phyloP scores from a whole-genome alignment of 31 red algal species.

The Asparagopsis taxiformis region DNA sequence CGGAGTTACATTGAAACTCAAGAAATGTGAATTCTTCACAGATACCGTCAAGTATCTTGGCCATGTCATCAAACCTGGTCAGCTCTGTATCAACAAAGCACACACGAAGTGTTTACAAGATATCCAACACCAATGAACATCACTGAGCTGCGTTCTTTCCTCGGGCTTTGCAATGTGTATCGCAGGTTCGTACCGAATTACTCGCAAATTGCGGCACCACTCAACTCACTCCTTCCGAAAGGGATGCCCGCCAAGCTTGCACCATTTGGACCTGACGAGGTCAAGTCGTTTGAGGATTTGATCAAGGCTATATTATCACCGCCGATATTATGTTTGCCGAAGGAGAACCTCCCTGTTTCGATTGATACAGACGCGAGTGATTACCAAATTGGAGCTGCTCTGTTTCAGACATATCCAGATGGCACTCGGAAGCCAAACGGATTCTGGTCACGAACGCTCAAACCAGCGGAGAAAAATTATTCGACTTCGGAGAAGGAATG shows the following conservation, averaged over 20 bases:
- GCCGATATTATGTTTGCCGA: not conserved
- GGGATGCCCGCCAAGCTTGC: not conserved
- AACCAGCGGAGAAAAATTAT: not conserved
- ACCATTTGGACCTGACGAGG: not conserved
- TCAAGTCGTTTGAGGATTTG: constrained; percentile 8
- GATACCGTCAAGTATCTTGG: constrained; percentile 14
- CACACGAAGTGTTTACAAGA: not conserved
- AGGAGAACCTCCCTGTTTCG: not conserved
- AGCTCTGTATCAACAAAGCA: not conserved
- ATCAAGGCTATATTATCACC: not conserved
- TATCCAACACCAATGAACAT: not conserved
- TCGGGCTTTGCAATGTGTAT: constrained; percentile 6
- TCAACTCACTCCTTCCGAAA: constrained; percentile 3
- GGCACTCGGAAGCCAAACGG: constrained; percentile 1
- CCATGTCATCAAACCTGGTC: constrained; percentile 7
- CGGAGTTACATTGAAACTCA: not conserved
- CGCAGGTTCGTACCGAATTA: constrained; percentile 2
- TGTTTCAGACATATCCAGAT: not conserved
- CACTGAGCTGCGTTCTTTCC: constrained; percentile 1
- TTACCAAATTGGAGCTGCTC: not conserved
- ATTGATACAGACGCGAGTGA: no score
- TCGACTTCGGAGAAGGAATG: no score
- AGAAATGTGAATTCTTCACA: constrained; percentile 9
- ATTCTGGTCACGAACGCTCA: no score
- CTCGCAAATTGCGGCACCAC: not conserved